Conservation (phyloP, 2,329 filamentous ascomycete genomes). For the Thielaviopsis populi region DNA sequence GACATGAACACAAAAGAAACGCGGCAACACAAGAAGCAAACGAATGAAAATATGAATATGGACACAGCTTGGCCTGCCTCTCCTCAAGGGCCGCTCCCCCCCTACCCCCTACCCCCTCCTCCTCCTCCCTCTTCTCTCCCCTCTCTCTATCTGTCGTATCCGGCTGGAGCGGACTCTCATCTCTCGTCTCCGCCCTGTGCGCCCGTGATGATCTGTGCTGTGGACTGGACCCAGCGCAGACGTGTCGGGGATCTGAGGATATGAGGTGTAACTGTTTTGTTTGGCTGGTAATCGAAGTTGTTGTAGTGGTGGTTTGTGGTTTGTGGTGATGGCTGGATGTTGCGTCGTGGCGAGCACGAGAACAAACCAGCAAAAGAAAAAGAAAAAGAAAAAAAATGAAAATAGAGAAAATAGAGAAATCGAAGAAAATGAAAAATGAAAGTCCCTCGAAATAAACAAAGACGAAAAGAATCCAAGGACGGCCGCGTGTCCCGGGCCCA, state of each 20-base stretch:
- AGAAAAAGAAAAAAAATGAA: no score
- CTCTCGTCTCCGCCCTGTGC: background rate
- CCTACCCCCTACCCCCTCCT: background rate
- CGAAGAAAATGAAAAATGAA: background rate
- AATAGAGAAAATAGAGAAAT: slow-evolving; percentile 10
- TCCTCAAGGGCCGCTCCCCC: background rate
- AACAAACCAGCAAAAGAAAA: background rate
- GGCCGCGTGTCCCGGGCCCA: no score
- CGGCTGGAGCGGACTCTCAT: slow-evolving; percentile 16
- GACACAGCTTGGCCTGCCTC: no score
- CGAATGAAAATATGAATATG: no score
- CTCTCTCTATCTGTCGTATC: slow-evolving; percentile 9
- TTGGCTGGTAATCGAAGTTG: slow-evolving; percentile 11
- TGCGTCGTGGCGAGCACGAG: background rate
- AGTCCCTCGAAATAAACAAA: background rate
- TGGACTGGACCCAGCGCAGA: background rate
- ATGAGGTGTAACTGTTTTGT: slow-evolving; percentile 10
- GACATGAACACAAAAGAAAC: no score
- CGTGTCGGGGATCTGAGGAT: background rate
- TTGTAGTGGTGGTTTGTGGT: slow-evolving; percentile 2
- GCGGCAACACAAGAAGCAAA: no score
- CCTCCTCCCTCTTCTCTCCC: background rate
- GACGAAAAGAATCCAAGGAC: slow-evolving; percentile 8
- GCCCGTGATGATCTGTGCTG: background rate
- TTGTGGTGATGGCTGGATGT: background rate